Evolutionary conservation across 495 filamentous ascomycete species (phyloP).

Genomic region (Amniculicola lignicola): DNA sequence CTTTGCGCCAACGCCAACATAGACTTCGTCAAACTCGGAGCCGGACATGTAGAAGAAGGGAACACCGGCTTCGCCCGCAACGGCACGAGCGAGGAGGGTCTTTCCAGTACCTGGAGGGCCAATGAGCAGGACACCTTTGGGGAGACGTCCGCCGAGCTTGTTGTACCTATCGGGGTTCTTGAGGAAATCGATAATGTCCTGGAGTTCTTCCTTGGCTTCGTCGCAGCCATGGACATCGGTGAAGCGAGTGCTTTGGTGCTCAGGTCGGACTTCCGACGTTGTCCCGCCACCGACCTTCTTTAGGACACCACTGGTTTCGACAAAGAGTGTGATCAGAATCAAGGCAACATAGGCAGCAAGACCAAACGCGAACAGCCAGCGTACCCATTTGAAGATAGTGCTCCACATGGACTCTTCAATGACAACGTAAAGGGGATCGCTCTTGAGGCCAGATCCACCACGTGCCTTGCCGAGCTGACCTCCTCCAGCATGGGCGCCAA

Average conservation of each 20-base stretch:
- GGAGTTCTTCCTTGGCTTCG: constrained; percentile 95
- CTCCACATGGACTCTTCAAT: constrained; percentile 85
- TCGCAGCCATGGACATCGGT: constrained; percentile 95
- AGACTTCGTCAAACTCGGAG: constrained; percentile 96
- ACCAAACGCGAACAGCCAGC: constrained; percentile 73
- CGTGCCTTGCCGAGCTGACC: constrained; percentile 59
- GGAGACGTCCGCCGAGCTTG: constrained; percentile 88
- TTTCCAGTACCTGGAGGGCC: constrained; percentile 97
- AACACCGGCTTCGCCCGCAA: constrained; percentile 94
- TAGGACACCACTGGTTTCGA: constrained; percentile 73
- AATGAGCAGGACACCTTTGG: constrained; percentile 92
- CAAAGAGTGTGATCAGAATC: constrained; percentile 69
- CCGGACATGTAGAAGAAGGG: constrained; percentile 99
- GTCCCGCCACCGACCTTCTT: constrained; percentile 70
- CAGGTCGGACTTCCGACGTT: constrained; percentile 79
- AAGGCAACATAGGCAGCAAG: constrained; percentile 71
- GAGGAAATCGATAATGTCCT: constrained; percentile 94
- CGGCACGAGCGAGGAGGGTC: constrained; percentile 92
- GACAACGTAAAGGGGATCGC: constrained; percentile 83
- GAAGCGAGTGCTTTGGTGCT: constrained; percentile 88
- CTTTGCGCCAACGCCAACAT: constrained; percentile 96
- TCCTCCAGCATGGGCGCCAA: constrained; percentile 70
- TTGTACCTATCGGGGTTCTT: constrained; percentile 89
- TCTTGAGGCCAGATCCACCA: constrained; percentile 65
- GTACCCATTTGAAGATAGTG: constrained; percentile 83